A percentile compares a stretch with the other conserved stretches of the same genome.
Conservation (phyloP, 2,329 filamentous ascomycete species). For the Colletotrichum musae region DNA sequence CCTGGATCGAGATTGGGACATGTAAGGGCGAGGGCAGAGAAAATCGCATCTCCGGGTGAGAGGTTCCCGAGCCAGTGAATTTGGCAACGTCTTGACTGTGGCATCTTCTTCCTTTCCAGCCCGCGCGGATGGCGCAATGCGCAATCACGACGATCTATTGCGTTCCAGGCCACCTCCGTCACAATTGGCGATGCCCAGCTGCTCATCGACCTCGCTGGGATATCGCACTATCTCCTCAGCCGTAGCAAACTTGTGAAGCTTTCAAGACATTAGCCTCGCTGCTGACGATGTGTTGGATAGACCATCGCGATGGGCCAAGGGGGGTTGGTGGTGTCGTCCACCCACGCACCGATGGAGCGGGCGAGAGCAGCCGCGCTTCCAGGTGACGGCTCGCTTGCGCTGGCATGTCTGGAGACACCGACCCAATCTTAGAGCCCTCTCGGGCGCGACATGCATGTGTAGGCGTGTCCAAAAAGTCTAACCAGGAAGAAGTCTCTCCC, state of each 20-base stretch:
- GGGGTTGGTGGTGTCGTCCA: background rate
- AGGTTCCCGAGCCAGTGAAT: constrained; percentile 1
- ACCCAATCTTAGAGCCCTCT: background rate
- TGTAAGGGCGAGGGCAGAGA: constrained; percentile 8
- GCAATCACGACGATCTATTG: constrained; percentile 23
- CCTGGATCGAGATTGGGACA: constrained; percentile 12
- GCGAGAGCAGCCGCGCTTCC: background rate
- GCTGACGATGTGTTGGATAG: background rate
- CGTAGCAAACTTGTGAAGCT: background rate
- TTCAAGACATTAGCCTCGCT: background rate
- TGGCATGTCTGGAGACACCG: background rate
- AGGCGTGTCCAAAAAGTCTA: background rate
- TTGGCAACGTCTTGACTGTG: constrained; percentile 4
- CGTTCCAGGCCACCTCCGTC: constrained; percentile 29
- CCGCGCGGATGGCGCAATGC: constrained; percentile 7
- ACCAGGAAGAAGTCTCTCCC: constrained; percentile 21
- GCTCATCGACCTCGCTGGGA: no score
- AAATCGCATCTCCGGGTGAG: constrained; percentile 19
- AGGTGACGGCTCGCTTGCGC: background rate
- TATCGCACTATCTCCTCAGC: background rate
- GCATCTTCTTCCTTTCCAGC: background rate
- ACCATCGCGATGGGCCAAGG: background rate
- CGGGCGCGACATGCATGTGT: constrained; percentile 13
- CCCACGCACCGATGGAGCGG: background rate
- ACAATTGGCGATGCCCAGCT: constrained; percentile 11